phyloP scores from a whole-genome alignment of 179 eudicot species.

The Silene vulgaris region DNA sequence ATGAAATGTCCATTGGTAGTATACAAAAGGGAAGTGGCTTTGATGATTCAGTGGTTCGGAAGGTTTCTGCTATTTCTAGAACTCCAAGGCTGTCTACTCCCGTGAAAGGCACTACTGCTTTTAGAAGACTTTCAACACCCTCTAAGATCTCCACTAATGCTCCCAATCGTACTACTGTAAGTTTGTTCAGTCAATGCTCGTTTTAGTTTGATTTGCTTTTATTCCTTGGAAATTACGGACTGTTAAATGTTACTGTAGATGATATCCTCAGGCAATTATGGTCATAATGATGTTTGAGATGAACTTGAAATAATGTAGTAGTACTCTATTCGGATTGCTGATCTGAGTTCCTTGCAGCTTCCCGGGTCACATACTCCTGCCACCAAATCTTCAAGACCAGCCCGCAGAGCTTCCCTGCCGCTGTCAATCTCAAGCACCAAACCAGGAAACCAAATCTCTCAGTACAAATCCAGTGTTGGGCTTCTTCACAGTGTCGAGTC shows the following conservation, averaged over 20 bases:
- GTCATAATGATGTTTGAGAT: too few species aligned
- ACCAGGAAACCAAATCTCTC: conserved; percentile 28
- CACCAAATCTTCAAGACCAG: conserved; percentile 31
- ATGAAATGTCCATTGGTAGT: conserved; percentile 53
- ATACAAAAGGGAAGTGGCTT: conserved; percentile 40
- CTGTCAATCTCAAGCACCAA: conserved; percentile 35
- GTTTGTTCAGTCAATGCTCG: conserved; percentile 20
- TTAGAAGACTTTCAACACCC: conserved; percentile 50
- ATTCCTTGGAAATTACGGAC: too few species aligned
- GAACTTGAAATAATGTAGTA: too few species aligned
- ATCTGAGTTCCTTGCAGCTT: conserved; percentile 45
- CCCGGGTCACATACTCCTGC: conserved; percentile 48
- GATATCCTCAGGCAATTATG: too few species aligned
- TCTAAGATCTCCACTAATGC: conserved; percentile 44
- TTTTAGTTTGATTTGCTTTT: too few species aligned
- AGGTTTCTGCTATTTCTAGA: conserved; percentile 34
- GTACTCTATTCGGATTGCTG: conserved; percentile 10
- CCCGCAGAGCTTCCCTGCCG: conserved; percentile 79
- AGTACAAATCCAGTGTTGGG: conserved; percentile 39
- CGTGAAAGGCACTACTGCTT: conserved; percentile 45
- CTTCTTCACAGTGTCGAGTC: conserved; percentile 47
- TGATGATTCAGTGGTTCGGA: conserved; percentile 39
- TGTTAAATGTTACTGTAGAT: too few species aligned
- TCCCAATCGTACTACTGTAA: conserved; percentile 50
- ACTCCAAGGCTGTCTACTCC: conserved; percentile 47